Evolutionary conservation across 345 rosid species (phyloP), one percentile per base, ranked within the genome.

Genomic region (Gossypium anomalum): DNA sequence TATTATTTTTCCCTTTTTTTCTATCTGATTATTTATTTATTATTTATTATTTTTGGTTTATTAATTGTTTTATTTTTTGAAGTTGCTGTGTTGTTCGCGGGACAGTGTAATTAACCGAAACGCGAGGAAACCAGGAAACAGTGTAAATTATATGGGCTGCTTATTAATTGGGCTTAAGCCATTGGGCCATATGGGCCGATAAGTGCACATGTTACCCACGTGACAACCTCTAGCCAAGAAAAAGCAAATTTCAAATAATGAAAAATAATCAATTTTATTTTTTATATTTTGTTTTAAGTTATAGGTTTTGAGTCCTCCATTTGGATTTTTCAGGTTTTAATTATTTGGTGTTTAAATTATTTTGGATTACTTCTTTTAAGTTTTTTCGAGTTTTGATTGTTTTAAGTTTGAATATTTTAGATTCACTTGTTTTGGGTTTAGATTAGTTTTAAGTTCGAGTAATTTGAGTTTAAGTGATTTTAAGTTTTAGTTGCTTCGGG

Each of bases 171-270:
- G 43, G 41, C 71, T 25, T 0, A 23, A 23, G 4, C 0, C 9
- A 13, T 60, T 25, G 27, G n/a, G n/a, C 43, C 41, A 2, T 3
- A 19, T 56, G 60, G 60, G 17, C 34, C 41, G 9, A 27, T 16
- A 41, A 52, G 65, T 27, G 38, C 59, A 15, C 5, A 27, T 76
- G 74, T 60, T 69, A 4, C 63, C 20, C 65, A 76, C 75, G 41
- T 57, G 45, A 77, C 56, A 60, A 41, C 20, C 70, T 22, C 0
- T 8, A 51, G 73, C 73, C 48, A 70, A 29, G 60, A 52, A 70
- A 70, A 70, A 7, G 23, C 17, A 22, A 12, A 22, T 20, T 19
- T 10, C 20, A 12, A 34, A 34, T 34, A 34, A 34, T 5, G 41
- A 34, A 34, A 34, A 34, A 34, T 34, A 34, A 5, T 34, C 41